Evolutionary conservation across 2,329 filamentous ascomycete species (phyloP).

Genomic region (Nectriaceae sp.): DNA sequence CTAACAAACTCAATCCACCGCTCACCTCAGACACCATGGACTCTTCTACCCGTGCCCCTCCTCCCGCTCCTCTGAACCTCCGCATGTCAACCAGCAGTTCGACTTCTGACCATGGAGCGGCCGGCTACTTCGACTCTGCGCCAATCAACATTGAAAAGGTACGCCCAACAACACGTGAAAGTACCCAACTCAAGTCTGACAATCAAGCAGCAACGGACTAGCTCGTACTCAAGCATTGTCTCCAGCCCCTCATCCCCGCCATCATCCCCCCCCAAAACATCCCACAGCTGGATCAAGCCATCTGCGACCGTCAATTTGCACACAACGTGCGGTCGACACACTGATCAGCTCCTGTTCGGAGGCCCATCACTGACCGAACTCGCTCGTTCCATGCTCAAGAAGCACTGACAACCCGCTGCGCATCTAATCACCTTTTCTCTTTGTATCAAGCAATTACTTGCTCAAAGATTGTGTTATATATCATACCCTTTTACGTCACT

Average conservation of each 20-base stretch:
- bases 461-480: slow-evolving; percentile 9
- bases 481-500: slow-evolving; percentile 22
- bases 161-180: slow-evolving; percentile 10
- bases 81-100: slow-evolving; percentile 16
- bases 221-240: slow-evolving; percentile 32
- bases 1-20: no score
- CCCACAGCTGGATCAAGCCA: slow-evolving; percentile 37
- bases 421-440: not conserved
- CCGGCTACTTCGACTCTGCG: slow-evolving; percentile 23
- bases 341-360: slow-evolving; percentile 54
- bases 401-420: slow-evolving; percentile 23
- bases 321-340: slow-evolving; percentile 57
- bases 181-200: slow-evolving; percentile 6
- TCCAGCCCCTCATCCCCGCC: slow-evolving; percentile 26
- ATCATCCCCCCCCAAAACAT: slow-evolving; percentile 31
- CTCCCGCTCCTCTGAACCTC: slow-evolving; percentile 15
- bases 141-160: slow-evolving; percentile 27
- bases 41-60: slow-evolving; percentile 8
- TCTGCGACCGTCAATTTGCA: slow-evolving; percentile 51
- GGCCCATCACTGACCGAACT: slow-evolving; percentile 49
- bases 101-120: slow-evolving; percentile 21
- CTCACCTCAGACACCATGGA: slow-evolving; percentile 10
- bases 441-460: slow-evolving; percentile 5
- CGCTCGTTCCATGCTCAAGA: slow-evolving; percentile 43
- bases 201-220: slow-evolving; percentile 25